Evolutionary conservation across 2,329 filamentous ascomycete species (phyloP).

Genomic region (Hypoxylon sp.): DNA sequence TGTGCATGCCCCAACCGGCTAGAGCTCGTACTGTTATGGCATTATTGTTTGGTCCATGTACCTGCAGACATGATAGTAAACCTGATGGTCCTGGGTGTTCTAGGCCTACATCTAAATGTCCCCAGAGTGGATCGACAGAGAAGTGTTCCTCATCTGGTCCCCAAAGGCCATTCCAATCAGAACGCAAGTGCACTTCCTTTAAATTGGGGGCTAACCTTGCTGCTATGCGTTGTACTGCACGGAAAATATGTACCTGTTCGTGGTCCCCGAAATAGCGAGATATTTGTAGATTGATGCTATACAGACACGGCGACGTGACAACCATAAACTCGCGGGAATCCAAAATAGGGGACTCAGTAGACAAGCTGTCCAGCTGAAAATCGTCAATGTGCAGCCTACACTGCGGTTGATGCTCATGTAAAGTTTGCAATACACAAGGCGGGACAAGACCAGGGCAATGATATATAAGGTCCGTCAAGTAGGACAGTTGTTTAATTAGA

Average conservation of each 20-base stretch:
- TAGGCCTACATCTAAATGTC: conserved; percentile 3
- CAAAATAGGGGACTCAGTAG: not conserved
- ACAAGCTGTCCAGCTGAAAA: conserved; percentile 11
- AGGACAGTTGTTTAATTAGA: conserved; percentile 7
- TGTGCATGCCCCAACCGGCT: conserved; percentile 8
- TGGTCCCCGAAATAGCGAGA: no score
- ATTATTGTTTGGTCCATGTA: not conserved
- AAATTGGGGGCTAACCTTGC: conserved; percentile 24
- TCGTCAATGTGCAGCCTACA: conserved; percentile 28
- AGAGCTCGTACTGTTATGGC: not conserved
- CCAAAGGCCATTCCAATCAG: not conserved
- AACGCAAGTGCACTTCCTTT: conserved; percentile 11
- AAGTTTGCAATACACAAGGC: conserved; percentile 8
- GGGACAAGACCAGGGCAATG: conserved; percentile 17
- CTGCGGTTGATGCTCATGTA: conserved; percentile 15
- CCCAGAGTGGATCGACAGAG: conserved; percentile 4
- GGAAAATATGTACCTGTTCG: not conserved
- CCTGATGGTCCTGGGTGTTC: not conserved
- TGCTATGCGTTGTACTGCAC: conserved; percentile 8
- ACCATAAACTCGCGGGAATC: conserved; percentile 17
- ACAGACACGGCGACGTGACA: conserved; percentile 26
- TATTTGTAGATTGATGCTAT: conserved; percentile 18
- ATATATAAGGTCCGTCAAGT: conserved; percentile 19
- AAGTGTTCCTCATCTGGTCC: not conserved
- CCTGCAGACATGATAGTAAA: conserved; percentile 17